Evolutionary conservation across 768 basidiomycete species (phyloP).

Genomic region (Mycena olivaceomarginata): DNA sequence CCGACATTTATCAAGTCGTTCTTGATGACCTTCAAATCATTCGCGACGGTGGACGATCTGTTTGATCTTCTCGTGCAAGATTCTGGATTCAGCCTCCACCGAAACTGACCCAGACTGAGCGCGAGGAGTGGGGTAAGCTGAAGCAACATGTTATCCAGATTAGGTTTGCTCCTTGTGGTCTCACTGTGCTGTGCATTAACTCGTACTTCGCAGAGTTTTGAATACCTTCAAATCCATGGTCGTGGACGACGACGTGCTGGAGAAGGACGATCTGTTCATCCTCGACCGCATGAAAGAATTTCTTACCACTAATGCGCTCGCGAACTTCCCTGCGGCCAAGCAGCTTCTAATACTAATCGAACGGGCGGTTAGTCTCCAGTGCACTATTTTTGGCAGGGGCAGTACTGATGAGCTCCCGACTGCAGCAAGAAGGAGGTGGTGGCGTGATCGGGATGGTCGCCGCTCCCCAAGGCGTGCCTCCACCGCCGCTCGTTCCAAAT

Average conservation of each 20-base stretch:
- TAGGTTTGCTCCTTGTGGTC: conserved; percentile 71
- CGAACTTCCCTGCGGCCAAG: conserved; percentile 82
- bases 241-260: conserved; percentile 87
- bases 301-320: conserved; percentile 77
- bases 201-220: conserved; percentile 76
- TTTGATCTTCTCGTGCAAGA: conserved; percentile 88
- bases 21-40: conserved; percentile 97
- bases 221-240: conserved; percentile 96
- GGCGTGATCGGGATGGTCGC: conserved; percentile 73
- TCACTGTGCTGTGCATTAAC: not conserved
- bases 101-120: conserved; percentile 75
- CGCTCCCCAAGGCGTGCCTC: conserved; percentile 76
- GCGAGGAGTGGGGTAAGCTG: conserved; percentile 86
- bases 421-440: conserved; percentile 72
- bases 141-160: conserved; percentile 93
- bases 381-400: conserved; percentile 14
- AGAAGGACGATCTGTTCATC: conserved; percentile 90
- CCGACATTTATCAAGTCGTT: conserved; percentile 91
- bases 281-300: conserved; percentile 91
- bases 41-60: conserved; percentile 88
- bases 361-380: conserved; percentile 77
- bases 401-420: conserved; percentile 21
- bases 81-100: conserved; percentile 88
- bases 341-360: conserved; percentile 85
- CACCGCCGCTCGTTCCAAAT: conserved; percentile 84